Percentiles rank a stretch among this genome's conserved stretches.
Conservation (phyloP, 2,329 filamentous ascomycete genomes). For the Mollisiaceae sp. region DNA sequence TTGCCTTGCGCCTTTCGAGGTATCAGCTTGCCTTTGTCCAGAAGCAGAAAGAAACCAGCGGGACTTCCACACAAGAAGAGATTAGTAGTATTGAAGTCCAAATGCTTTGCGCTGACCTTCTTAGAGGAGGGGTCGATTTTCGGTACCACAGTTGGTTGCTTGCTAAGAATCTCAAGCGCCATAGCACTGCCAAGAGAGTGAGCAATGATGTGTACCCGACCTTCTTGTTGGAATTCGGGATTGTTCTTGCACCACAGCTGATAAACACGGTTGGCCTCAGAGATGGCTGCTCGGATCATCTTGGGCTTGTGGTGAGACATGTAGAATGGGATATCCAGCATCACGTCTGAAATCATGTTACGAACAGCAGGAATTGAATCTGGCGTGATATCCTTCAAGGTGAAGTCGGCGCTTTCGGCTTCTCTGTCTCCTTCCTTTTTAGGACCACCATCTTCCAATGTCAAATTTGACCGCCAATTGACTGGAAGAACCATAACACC, state of each 20-base stretch:
- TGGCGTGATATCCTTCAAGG: conserved; percentile 88
- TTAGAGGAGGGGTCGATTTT: conserved; percentile 49
- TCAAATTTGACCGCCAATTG: conserved; percentile 91
- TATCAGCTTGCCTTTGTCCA: conserved; percentile 74
- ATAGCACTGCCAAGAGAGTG: conserved; percentile 95
- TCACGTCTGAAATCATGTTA: conserved; percentile 93
- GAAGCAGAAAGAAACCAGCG: conserved; percentile 87
- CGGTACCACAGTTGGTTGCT: conserved; percentile 78
- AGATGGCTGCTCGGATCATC: conserved; percentile 88
- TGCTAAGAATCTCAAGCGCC: conserved; percentile 88
- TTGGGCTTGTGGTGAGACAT: conserved; percentile 94
- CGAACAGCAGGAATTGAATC: conserved; percentile 90
- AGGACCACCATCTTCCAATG: conserved; percentile 79
- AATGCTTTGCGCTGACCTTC: conserved; percentile 60
- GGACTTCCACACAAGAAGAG: conserved; percentile 91
- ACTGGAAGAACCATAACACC: conserved; percentile 93
- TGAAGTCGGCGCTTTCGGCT: conserved; percentile 65
- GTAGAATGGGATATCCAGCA: conserved; percentile 98
- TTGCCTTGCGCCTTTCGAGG: conserved; percentile 80
- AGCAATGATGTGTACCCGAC: conserved; percentile 88
- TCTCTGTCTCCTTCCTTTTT: conserved; percentile 59
- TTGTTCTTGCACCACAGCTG: conserved; percentile 95
- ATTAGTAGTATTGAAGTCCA: conserved; percentile 91
- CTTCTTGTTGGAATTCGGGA: conserved; percentile 78
- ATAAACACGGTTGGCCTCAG: conserved; percentile 95